A percentile compares a stretch with the other conserved stretches of the same genome.
These are phyloP conservation scores for Trichoderma gamsii DNA, from an alignment of 495 filamentous ascomycete genomes.

Conservation along the genomic window DNA sequence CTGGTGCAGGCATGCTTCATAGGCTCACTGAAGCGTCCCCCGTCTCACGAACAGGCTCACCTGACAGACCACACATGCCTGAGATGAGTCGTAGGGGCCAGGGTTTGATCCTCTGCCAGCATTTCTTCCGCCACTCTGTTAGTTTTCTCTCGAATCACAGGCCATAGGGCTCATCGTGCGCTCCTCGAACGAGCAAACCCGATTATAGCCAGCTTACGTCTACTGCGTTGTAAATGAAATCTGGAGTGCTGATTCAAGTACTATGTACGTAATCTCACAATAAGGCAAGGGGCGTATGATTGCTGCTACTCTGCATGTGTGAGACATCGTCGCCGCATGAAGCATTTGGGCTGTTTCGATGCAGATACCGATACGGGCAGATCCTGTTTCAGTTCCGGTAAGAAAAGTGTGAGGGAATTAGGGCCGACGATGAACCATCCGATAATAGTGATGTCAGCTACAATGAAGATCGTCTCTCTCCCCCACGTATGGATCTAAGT, in stretches of 20 bases:
- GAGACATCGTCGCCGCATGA: not conserved
- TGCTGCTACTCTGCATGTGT: not conserved
- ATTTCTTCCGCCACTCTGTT: not conserved
- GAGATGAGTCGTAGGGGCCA: conserved; percentile 1
- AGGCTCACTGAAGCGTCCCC: not conserved
- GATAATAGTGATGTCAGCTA: not conserved
- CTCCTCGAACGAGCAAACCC: too few species aligned
- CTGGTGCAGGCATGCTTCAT: not conserved
- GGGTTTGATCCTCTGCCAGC: not conserved
- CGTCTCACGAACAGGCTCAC: not conserved
- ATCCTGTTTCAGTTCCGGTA: too few species aligned
- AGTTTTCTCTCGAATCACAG: not conserved
- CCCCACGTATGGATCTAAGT: not conserved
- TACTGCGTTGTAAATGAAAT: not conserved
- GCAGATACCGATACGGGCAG: too few species aligned
- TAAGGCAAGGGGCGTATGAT: not conserved
- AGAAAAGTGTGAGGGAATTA: not conserved
- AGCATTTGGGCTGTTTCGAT: not conserved
- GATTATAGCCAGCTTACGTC: not conserved
- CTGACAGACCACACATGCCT: conserved; percentile 11
- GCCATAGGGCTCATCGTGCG: not conserved
- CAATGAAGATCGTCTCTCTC: not conserved
- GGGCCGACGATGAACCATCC: not conserved
- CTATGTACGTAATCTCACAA: not conserved
- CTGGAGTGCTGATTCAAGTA: not conserved